Evolutionary conservation across 2,329 filamentous ascomycete genomes (phyloP).

Genomic region (Cercospora berteroae): DNA sequence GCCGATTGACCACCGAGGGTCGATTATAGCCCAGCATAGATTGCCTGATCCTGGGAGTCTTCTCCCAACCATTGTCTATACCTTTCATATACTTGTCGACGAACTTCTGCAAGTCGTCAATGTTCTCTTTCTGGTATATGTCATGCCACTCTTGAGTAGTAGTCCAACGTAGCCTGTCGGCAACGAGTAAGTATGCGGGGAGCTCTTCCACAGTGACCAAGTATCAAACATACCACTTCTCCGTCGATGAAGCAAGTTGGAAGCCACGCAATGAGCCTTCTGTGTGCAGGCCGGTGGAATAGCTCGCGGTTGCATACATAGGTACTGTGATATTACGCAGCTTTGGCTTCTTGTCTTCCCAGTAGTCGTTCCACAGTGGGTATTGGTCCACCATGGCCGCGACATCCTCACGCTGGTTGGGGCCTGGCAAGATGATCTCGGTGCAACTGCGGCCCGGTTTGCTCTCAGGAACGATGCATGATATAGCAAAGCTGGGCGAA

Average conservation of each 20-base stretch:
- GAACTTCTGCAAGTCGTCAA: constrained; percentile 43
- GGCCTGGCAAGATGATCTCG: background rate
- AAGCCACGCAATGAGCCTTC: constrained; percentile 36
- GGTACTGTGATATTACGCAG: constrained; percentile 27
- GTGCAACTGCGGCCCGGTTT: no score
- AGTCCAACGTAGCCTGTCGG: constrained; percentile 36
- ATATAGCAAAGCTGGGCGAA: background rate
- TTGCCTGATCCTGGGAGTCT: constrained; percentile 48
- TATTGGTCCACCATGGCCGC: background rate
- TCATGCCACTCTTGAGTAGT: constrained; percentile 49
- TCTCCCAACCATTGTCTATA: constrained; percentile 49
- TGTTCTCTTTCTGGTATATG: constrained; percentile 36
- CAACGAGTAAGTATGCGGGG: background rate
- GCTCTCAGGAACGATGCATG: no score
- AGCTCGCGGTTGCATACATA: constrained; percentile 23
- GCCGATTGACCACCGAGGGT: constrained; percentile 3
- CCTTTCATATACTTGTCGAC: constrained; percentile 50
- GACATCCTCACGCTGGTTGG: background rate
- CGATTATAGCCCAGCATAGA: constrained; percentile 17
- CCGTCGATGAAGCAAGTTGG: constrained; percentile 36
- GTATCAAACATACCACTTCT: constrained; percentile 41
- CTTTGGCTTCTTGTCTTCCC: constrained; percentile 27
- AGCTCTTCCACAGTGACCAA: background rate
- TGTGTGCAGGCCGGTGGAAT: constrained; percentile 20
- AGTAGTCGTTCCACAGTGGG: constrained; percentile 5